Conservation (phyloP, 1,284 basidiomycete genomes). For the Trametes sp. region DNA sequence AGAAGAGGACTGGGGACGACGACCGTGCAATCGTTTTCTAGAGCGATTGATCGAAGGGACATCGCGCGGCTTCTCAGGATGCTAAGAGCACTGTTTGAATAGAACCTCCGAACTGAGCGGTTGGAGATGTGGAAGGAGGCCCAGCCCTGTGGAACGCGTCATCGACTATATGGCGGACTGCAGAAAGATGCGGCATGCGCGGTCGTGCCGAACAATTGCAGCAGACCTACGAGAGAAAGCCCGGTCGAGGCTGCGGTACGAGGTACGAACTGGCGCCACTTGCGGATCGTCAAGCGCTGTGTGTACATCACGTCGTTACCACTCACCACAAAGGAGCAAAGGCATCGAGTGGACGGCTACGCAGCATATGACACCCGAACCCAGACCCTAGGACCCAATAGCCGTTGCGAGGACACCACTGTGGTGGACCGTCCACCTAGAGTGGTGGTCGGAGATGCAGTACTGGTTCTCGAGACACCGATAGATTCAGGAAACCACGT, state of each 20-base stretch:
- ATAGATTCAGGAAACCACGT: not conserved
- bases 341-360: not conserved
- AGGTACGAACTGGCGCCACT: not conserved
- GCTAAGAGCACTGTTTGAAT: not conserved
- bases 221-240: not conserved
- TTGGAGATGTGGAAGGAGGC: not conserved
- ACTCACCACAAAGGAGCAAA: not conserved
- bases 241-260: no score
- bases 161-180: not conserved
- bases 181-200: not conserved
- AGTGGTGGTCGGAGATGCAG: not conserved
- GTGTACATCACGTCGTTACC: not conserved
- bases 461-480: not conserved
- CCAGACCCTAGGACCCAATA: not conserved
- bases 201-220: not conserved
- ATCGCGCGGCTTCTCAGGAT: no score
- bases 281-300: not conserved
- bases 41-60: not conserved
- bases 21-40: not conserved
- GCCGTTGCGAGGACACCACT: not conserved
- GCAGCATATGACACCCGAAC: not conserved
- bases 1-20: not conserved
- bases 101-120: not conserved
- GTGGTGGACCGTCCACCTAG: not conserved
- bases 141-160: not conserved